These are phyloP conservation scores for Mycena vitilis DNA, from an alignment of 768 basidiomycete species.

Conservation along the genomic window DNA sequence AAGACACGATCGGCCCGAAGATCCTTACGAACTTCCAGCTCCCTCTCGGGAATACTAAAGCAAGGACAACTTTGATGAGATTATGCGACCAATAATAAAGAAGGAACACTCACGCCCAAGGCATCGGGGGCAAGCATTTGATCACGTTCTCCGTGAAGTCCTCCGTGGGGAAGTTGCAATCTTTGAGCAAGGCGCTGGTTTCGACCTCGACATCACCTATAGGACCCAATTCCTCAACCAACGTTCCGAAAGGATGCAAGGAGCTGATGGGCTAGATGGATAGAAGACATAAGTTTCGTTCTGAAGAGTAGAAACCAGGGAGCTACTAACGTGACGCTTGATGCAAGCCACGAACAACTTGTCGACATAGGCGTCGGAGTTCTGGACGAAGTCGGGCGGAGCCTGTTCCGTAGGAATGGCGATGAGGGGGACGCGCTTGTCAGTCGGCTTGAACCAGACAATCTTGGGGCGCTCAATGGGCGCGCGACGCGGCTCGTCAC, in stretches of 20 bases:
- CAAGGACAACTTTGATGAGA: constrained; percentile 33
- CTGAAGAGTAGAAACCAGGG: constrained; percentile 16
- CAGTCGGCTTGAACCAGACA: constrained; percentile 99
- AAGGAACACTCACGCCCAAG: constrained; percentile 80
- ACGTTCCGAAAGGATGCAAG: constrained; percentile 97
- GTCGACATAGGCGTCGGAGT: constrained; percentile 90
- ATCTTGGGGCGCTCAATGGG: constrained; percentile 96
- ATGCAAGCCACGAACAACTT: constrained; percentile 97
- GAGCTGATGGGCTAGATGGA: constrained; percentile 85
- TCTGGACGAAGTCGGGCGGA: constrained; percentile 94
- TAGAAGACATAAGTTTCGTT: constrained; percentile 27
- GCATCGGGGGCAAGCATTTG: constrained; percentile 95
- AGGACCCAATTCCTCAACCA: constrained; percentile 97
- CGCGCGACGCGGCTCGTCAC: constrained; percentile 81
- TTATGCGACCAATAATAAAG: not conserved
- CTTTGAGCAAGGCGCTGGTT: constrained; percentile 96
- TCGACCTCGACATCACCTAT: constrained; percentile 99
- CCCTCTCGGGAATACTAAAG: constrained; percentile 85
- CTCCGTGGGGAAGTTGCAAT: constrained; percentile 98
- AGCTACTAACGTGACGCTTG: constrained; percentile 88
- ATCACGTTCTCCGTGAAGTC: constrained; percentile 96
- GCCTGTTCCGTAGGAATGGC: constrained; percentile 99
- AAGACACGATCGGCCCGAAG: constrained; percentile 87
- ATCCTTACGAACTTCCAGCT: constrained; percentile 90
- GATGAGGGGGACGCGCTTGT: constrained; percentile 98